Evolutionary conservation across 2,329 filamentous ascomycete genomes (phyloP).

Genomic region (Sordariomycetes sp.): DNA sequence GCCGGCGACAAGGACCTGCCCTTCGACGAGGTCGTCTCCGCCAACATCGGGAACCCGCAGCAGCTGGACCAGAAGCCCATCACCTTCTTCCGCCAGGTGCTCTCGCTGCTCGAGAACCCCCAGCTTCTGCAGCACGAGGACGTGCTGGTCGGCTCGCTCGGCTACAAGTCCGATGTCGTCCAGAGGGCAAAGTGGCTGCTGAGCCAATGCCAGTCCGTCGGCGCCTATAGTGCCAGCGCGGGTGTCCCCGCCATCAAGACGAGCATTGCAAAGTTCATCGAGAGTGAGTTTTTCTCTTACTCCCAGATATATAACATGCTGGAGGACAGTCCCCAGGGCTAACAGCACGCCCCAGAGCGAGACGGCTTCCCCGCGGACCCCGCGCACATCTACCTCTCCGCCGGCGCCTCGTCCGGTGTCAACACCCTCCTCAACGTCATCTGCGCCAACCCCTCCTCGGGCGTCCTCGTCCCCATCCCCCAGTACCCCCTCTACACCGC

Average conservation of each 20-base stretch:
- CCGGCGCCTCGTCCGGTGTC: constrained; percentile 86
- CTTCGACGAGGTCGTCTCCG: constrained; percentile 85
- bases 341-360: constrained; percentile 38
- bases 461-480: constrained; percentile 87
- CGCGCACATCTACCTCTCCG: constrained; percentile 79
- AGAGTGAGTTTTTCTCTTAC: constrained; percentile 43
- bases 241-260: constrained; percentile 79
- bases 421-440: constrained; percentile 89
- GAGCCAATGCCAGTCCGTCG: constrained; percentile 77
- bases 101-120: constrained; percentile 88
- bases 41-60: constrained; percentile 98
- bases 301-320: not conserved
- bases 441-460: constrained; percentile 64
- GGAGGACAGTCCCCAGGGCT: not conserved
- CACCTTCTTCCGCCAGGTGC: constrained; percentile 96
- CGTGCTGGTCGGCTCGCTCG: constrained; percentile 62
- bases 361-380: constrained; percentile 81
- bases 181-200: constrained; percentile 73
- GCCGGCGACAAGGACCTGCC: constrained; percentile 54
- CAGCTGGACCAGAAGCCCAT: constrained; percentile 98
- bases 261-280: constrained; percentile 86
- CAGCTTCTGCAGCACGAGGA: constrained; percentile 71
- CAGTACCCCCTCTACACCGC: constrained; percentile 98
- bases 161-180: constrained; percentile 84
- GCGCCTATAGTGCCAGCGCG: constrained; percentile 91